Conservation (phyloP, 192 early-diverging fungal genomes). For the Geosiphon pyriformis region DNA sequence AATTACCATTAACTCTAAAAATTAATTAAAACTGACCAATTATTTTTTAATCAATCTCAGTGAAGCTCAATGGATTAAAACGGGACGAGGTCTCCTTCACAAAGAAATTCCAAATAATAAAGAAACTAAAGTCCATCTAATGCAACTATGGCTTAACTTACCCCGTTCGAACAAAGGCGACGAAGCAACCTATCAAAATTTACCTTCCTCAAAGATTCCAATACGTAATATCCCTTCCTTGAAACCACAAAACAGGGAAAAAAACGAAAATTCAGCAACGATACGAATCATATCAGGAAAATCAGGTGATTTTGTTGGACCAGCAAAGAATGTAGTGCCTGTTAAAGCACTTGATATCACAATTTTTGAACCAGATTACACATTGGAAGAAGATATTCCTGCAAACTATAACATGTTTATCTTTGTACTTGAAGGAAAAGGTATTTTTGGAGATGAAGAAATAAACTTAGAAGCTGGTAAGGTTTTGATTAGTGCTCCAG, state of each 20-base stretch:
- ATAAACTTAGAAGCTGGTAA: conserved; percentile 12
- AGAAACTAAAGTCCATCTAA: conserved; percentile 33
- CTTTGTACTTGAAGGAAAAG: conserved; percentile 29
- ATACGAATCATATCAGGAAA: conserved; percentile 32
- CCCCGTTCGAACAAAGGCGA: conserved; percentile 54
- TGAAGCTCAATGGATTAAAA: conserved; percentile 64
- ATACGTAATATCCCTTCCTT: conserved; percentile 33
- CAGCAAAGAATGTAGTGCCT: conserved; percentile 25
- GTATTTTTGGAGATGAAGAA: conserved; percentile 25
- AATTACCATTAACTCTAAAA: no score
- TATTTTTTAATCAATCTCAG: not conserved
- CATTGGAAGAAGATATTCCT: conserved; percentile 27
- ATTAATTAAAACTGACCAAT: no score
- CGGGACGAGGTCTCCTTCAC: conserved; percentile 61
- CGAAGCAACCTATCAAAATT: conserved; percentile 41
- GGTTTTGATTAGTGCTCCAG: conserved; percentile 25
- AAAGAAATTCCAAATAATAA: conserved; percentile 44
- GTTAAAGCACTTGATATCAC: conserved; percentile 33
- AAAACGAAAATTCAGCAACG: conserved; percentile 14
- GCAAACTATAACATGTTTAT: conserved; percentile 29
- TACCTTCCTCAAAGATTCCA: conserved; percentile 33
- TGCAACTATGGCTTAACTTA: conserved; percentile 70
- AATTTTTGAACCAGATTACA: conserved; percentile 25
- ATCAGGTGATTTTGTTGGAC: conserved; percentile 26
- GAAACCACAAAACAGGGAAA: not conserved